Base-by-base conservation (phyloP, 371 early-diverging fungal species). In the Chytridium lagenaria region DNA sequence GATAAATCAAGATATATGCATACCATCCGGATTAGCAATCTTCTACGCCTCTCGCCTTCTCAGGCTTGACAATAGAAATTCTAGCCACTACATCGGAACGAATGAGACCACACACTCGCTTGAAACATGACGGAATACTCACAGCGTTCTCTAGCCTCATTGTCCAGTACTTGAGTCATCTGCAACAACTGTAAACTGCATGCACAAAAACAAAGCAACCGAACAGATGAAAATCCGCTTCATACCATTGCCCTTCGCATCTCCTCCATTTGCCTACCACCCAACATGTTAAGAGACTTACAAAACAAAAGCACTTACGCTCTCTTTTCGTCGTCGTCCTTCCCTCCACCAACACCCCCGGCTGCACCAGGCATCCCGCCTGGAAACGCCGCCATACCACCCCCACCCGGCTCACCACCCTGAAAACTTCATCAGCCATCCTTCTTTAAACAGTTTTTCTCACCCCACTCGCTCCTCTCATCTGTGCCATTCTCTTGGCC, bases 61-160 rank as follows among this genome's bases (percentile, higher is more conserved):
- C 94, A 1, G 90, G 88, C 79, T 95, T 96, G 15, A 97, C 96
- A 78, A 96, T 92, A 26, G 91, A 88, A 70, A 96, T 96, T 39
- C 95, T 89, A 1, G 92, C 90, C 80, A 96, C 92, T 92, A 28
- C n/a, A n/a, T n/a, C n/a, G n/a, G n/a, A 19, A 16, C 36, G 30
- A 52, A 12, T 0, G 26, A 12, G 51, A 39, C 31, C 28, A 23
- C 30, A 77, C 5, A 40, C 28, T 2, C 36, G 51, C 28, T 22
- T 72, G 40, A 23, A 73, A 30, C 26, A 23, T n/a, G 49, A 1
- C 16, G 55, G 69, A 22, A 15, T 10, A 76, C 86, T 80, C 86
- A 91, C 92, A 86, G 70, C 98, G 88, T 73, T 95, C 93, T 52
- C 95, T 89, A 34, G 96, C 97, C 39, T 88, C 88, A 74, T 88